Evolutionary conservation across 2,329 filamentous ascomycete genomes (phyloP).

Genomic region (Magnaporthales sp.): DNA sequence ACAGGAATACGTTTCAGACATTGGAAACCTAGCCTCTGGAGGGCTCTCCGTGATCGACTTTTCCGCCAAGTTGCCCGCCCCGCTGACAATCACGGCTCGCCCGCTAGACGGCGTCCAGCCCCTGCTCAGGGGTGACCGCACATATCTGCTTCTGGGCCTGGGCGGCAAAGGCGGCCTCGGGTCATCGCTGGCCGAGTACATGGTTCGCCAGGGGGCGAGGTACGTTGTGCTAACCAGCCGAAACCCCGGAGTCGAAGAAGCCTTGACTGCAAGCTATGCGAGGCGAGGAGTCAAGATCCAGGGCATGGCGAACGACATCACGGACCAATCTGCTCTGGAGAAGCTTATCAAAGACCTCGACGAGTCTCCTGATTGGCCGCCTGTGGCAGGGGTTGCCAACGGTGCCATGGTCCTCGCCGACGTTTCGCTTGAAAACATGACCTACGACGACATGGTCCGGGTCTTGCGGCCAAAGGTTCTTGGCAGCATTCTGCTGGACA

Average conservation of each 20-base stretch:
- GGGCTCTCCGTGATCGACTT: neutral
- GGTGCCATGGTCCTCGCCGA: slow-evolving; percentile 6
- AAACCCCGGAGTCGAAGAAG: neutral
- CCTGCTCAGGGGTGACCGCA: slow-evolving; percentile 13
- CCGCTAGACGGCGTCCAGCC: neutral
- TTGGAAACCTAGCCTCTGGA: neutral
- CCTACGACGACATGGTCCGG: neutral
- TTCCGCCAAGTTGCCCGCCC: neutral
- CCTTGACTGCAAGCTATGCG: neutral
- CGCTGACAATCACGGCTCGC: neutral
- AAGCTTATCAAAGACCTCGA: neutral
- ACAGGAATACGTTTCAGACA: neutral
- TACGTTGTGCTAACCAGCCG: slow-evolving; percentile 9
- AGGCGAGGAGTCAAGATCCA: neutral
- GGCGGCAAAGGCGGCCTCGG: slow-evolving; percentile 22
- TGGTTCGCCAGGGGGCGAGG: slow-evolving; percentile 26
- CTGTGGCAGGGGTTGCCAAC: slow-evolving; percentile 3
- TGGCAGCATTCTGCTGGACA: slow-evolving; percentile 15
- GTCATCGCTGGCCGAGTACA: slow-evolving; percentile 28
- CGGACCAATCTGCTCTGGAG: neutral
- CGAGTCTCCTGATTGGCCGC: neutral
- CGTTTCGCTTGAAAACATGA: neutral
- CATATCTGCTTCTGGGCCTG: slow-evolving; percentile 26
- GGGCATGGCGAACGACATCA: slow-evolving; percentile 1
- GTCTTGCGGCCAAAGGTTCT: slow-evolving; percentile 16